Evolutionary conservation across 441 rosid genomes (phyloP), one percentile per base, ranked within the genome.

Genomic region (Syzygium syzygioides): DNA sequence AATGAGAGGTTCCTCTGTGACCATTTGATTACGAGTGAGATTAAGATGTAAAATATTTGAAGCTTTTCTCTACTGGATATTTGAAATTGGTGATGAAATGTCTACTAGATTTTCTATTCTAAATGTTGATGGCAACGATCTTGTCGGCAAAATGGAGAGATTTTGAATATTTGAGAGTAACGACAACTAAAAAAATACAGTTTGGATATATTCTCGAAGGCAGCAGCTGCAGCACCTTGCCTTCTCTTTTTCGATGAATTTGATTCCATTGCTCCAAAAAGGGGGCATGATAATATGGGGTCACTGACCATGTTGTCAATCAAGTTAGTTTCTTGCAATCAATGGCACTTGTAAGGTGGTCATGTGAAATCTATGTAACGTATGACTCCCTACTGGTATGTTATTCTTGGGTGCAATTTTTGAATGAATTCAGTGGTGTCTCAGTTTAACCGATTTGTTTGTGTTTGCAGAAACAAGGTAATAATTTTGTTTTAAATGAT

Each of bases 251-350:
- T 98, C 20, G 98, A 98, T 93, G 99, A 97, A 93, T 97, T 98
- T 62, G 99, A 98, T 93, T 97, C 98, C 71, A 97, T 96, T 94
- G 98, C 99, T 90, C 97, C 99, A 48, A 98, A 97, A 93, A 94
- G 99, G 93, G 98, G 99, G 79, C 99, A 96, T 93, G 99, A 96
- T 88, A 97, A 96, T 91, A 96, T 98, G 54, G 99, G 54, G 99
- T 97, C 37, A 98, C 99, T 56, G 97, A 98, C 94, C 95, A 97
- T 87, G 99, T 98, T 90, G 97, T 98, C 87, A 98, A 98, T 92
- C 99, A 97, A 93, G 99, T 96, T 48, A 91, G 95, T 92, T 86
- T 89, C 90, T 64, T 90, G 12, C 86, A 68, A 88, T 85, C 76
- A 88, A 87, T 89, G 25, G 87, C 52, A 54, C 87, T 79, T 90